Conservation (phyloP, 352 stramenopile genomes). For the Globisporangium perplexum region DNA sequence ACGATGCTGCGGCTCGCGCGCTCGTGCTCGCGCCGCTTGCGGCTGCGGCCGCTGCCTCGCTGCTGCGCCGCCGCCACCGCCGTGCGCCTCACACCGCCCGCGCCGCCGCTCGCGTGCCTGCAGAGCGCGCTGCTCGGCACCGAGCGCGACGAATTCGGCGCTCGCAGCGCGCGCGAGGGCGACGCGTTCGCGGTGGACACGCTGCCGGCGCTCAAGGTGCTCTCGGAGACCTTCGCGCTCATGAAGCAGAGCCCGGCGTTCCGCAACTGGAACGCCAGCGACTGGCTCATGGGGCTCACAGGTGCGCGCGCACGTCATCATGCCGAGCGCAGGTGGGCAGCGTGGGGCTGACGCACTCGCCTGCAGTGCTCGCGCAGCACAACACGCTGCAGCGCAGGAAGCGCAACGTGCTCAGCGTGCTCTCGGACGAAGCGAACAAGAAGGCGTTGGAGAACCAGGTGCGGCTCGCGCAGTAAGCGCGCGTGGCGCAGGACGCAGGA, state of each 20-base stretch:
- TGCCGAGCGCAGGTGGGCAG: too few relatives aligned
- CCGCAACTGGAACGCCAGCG: slow-evolving; percentile 62
- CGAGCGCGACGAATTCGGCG: not conserved
- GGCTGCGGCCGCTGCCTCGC: too few relatives aligned
- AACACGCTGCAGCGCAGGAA: slow-evolving; percentile 39
- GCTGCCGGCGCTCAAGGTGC: slow-evolving; percentile 65
- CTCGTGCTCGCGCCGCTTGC: too few relatives aligned
- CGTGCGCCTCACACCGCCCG: too few relatives aligned
- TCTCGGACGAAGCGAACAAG: slow-evolving; percentile 21
- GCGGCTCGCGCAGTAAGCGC: not conserved
- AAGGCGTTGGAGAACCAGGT: slow-evolving; percentile 18
- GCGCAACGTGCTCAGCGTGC: slow-evolving; percentile 16
- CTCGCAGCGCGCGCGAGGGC: slow-evolving; percentile 4
- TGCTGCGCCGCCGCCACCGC: too few relatives aligned
- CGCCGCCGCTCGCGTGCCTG: too few relatives aligned
- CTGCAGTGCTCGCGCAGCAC: slow-evolving; percentile 52
- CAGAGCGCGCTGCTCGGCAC: not conserved
- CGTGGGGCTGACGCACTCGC: not conserved
- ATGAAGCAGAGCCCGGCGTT: slow-evolving; percentile 51
- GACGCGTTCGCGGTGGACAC: slow-evolving; percentile 53
- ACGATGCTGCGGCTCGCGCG: too few relatives aligned
- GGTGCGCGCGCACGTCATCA: slow-evolving; percentile 9
- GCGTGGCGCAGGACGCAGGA: too few relatives aligned
- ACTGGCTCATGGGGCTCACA: slow-evolving; percentile 80
- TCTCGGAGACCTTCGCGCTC: slow-evolving; percentile 66